Percentiles rank a stretch among this genome's conserved stretches.
Evolutionary conservation across 768 basidiomycete species (phyloP).

Genomic region (Macrolepiota albuminosa): DNA sequence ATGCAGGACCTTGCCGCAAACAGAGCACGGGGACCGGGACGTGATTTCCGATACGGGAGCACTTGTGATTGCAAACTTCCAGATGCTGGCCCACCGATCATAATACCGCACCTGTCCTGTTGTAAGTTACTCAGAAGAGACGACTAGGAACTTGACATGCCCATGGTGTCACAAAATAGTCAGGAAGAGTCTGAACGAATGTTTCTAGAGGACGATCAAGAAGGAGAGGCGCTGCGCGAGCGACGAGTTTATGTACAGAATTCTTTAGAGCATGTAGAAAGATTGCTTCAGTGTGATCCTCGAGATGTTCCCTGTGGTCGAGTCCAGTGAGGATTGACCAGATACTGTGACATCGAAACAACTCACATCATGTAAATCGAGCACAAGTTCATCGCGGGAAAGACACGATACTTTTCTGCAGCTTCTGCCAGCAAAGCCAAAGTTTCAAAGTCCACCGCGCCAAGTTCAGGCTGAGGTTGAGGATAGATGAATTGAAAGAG

Average conservation of each 20-base stretch:
- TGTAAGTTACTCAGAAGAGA: not conserved
- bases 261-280: constrained; percentile 6
- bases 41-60: not conserved
- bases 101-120: constrained; percentile 2
- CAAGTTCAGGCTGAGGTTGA: constrained; percentile 9
- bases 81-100: not conserved
- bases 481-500: constrained; percentile 15
- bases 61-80: not conserved
- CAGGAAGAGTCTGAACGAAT: not conserved
- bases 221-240: constrained; percentile 1
- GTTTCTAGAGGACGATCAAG: constrained; percentile 4
- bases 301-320: not conserved
- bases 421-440: constrained; percentile 17
- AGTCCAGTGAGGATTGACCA: not conserved
- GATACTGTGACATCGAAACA: not conserved
- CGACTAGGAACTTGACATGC: not conserved
- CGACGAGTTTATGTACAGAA: not conserved
- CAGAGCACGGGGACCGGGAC: not conserved
- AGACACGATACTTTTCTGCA: constrained; percentile 21
- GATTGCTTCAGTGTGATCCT: constrained; percentile 3
- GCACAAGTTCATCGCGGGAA: constrained; percentile 19
- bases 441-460: not conserved
- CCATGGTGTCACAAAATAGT: not conserved
- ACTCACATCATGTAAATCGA: constrained; percentile 15
- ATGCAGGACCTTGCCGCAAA: not conserved